These are phyloP conservation scores for Marasmius fiardii DNA, from an alignment of 1,284 basidiomycete genomes.

Conservation along the genomic window DNA sequence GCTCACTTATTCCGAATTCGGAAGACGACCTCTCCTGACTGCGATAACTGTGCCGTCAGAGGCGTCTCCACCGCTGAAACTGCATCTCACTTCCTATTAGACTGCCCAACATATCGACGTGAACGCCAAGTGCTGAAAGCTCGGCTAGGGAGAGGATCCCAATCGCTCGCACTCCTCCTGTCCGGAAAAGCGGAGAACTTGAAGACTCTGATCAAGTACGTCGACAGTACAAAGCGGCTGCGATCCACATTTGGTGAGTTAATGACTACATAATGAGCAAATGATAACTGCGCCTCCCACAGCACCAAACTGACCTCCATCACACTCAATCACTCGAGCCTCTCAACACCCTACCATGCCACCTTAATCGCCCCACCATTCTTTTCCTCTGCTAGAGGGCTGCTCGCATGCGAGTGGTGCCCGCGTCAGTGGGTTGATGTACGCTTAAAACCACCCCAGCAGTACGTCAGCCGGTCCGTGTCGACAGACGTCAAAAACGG, in stretches of 20 bases:
- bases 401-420: not conserved
- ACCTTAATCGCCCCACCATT: too few species aligned
- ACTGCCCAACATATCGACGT: slow-evolving; percentile 13
- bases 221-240: not conserved
- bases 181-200: not conserved
- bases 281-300: not conserved
- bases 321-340: not conserved
- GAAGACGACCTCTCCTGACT: slow-evolving; percentile 13
- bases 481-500: not conserved
- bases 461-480: not conserved
- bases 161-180: not conserved
- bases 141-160: slow-evolving; percentile 1
- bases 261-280: not conserved
- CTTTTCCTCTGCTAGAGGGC: too few species aligned
- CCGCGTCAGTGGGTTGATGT: not conserved
- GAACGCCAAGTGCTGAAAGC: slow-evolving; percentile 4
- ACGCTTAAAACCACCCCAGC: not conserved
- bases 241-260: not conserved
- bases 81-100: slow-evolving; percentile 17
- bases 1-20: slow-evolving; percentile 18
- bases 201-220: not conserved
- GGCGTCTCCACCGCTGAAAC: slow-evolving; percentile 9
- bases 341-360: not conserved
- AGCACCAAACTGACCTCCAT: not conserved
- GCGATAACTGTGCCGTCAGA: slow-evolving; percentile 13